Evolutionary conservation across 768 basidiomycete genomes (phyloP).

Genomic region (Pisolithus orientalis): DNA sequence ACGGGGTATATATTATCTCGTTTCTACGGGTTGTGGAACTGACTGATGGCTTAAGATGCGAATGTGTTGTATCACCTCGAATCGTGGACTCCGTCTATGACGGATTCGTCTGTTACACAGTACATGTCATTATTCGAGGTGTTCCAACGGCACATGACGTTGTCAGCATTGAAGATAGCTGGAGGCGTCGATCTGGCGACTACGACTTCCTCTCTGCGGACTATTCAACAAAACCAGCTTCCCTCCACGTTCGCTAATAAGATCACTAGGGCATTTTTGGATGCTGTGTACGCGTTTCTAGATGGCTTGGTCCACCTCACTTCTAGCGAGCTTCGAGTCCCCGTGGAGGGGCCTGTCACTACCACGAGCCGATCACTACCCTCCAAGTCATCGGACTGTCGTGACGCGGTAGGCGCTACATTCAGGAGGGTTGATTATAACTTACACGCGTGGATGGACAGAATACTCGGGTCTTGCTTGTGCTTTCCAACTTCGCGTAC

Average conservation of each 20-base stretch:
- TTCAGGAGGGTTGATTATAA: neutral
- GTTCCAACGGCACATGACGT: conserved; percentile 76
- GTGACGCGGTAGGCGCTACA: conserved; percentile 46
- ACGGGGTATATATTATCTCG: conserved; percentile 49
- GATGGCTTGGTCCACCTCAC: conserved; percentile 82
- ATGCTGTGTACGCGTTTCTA: conserved; percentile 77
- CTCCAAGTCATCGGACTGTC: conserved; percentile 44
- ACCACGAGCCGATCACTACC: conserved; percentile 11
- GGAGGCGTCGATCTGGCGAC: conserved; percentile 60
- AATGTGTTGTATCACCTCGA: conserved; percentile 79
- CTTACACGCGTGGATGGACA: conserved; percentile 25
- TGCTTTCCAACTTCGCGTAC: conserved; percentile 83
- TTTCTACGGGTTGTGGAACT: neutral
- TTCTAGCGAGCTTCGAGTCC: conserved; percentile 53
- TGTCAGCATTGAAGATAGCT: conserved; percentile 72
- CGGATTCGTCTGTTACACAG: conserved; percentile 59
- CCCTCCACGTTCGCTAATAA: conserved; percentile 60
- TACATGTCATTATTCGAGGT: conserved; percentile 73
- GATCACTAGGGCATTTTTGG: conserved; percentile 81
- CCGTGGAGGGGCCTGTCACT: conserved; percentile 2
- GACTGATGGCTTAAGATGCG: conserved; percentile 53
- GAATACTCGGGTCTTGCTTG: conserved; percentile 84
- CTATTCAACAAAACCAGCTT: conserved; percentile 54
- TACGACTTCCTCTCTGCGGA: conserved; percentile 42
- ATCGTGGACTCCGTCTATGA: conserved; percentile 67